Conservation (phyloP, 2,329 filamentous ascomycete genomes). For the Penicillium italicum region DNA sequence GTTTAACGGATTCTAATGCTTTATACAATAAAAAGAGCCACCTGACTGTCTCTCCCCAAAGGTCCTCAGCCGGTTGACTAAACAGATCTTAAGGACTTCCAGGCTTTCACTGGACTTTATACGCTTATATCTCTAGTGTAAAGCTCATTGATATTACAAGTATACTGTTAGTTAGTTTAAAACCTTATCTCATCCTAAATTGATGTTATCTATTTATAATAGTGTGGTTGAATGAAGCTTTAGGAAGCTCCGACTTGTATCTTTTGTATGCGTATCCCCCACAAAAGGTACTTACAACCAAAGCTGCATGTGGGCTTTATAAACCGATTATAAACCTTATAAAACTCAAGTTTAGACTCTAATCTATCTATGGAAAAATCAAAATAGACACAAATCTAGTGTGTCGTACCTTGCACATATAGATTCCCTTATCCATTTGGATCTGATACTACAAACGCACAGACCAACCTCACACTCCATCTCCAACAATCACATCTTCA, state of each 20-base stretch:
- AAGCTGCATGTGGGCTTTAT: neutral
- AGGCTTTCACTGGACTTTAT: neutral
- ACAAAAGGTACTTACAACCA: neutral
- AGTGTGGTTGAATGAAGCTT: neutral
- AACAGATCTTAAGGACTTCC: neutral
- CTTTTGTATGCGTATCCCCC: neutral
- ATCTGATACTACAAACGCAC: conserved; percentile 1
- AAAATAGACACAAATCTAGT: neutral
- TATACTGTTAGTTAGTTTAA: no score
- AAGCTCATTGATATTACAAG: neutral
- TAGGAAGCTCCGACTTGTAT: neutral
- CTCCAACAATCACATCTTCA: conserved; percentile 2
- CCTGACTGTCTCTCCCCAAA: neutral
- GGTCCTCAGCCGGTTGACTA: neutral
- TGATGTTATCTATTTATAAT: neutral
- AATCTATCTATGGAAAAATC: neutral
- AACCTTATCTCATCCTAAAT: no score
- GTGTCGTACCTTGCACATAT: neutral
- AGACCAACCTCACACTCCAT: conserved; percentile 3
- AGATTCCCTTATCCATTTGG: neutral
- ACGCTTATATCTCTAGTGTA: neutral
- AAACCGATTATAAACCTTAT: neutral
- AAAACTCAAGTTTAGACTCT: neutral
- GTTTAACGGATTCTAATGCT: neutral
- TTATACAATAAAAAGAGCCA: neutral